phyloP scores from a whole-genome alignment of 169 alveolate species.

The Eimeria tenella region DNA sequence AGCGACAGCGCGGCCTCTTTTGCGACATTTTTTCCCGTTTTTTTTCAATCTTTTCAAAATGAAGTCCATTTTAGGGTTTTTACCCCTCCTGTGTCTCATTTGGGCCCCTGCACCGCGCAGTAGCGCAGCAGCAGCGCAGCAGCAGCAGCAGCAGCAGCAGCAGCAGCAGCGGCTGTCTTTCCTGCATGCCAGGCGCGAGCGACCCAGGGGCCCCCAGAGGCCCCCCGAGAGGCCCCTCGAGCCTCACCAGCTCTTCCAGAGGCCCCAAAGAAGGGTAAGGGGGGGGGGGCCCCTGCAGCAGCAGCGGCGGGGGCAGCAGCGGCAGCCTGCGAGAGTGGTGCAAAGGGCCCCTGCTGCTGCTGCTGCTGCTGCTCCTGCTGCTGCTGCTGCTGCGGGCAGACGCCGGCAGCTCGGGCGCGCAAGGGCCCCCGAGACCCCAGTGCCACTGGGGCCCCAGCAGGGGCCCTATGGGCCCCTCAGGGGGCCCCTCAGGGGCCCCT shows the following conservation, averaged over 20 bases:
- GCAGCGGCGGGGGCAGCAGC: neutral
- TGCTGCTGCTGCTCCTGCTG: neutral
- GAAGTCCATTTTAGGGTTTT: neutral
- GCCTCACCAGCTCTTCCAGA: neutral
- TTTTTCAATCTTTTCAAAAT: neutral
- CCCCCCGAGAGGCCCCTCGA: neutral
- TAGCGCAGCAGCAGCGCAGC: neutral
- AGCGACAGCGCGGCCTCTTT: neutral
- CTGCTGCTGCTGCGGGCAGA: neutral
- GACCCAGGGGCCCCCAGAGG: neutral
- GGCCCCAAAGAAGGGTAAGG: neutral
- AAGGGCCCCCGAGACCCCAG: no score
- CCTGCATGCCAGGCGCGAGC: neutral
- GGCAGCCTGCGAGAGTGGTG: neutral
- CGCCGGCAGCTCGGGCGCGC: no score
- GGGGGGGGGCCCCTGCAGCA: neutral
- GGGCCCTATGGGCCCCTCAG: no score
- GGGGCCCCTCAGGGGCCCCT: no score
- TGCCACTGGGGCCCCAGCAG: no score
- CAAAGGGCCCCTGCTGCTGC: neutral
- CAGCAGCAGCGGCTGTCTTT: neutral
- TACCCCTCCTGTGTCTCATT: neutral
- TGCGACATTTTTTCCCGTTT: neutral
- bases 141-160: neutral
- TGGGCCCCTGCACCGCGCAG: neutral